Evolutionary conservation across 2,329 filamentous ascomycete species (phyloP).

Genomic region (Clarireedia homoeocarpa): DNA sequence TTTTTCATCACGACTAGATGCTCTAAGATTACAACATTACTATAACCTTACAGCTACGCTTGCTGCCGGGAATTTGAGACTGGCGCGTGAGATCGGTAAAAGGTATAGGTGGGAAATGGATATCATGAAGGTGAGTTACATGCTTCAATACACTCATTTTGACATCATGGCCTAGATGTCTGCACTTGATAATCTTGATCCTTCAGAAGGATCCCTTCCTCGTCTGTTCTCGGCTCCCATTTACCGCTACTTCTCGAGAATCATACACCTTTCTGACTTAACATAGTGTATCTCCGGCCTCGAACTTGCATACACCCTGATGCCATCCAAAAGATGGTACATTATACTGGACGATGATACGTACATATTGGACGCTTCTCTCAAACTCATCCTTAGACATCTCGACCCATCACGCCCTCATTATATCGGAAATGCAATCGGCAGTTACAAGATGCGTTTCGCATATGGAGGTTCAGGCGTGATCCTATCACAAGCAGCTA

Average conservation of each 20-base stretch:
- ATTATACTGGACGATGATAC: constrained; percentile 51
- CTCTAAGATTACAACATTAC: not conserved
- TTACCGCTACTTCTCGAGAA: too few relatives aligned
- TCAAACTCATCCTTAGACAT: constrained; percentile 41
- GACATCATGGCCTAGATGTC: too few relatives aligned
- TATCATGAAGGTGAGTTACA: too few relatives aligned
- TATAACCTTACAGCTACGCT: not conserved
- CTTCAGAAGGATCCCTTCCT: too few relatives aligned
- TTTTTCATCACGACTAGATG: not conserved
- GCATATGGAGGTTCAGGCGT: constrained; percentile 50
- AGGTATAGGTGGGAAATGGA: not conserved
- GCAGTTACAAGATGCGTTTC: constrained; percentile 47
- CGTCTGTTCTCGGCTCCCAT: too few relatives aligned
- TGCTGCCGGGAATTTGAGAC: not conserved
- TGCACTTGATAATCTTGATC: too few relatives aligned
- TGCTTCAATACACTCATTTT: too few relatives aligned
- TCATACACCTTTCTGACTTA: too few relatives aligned
- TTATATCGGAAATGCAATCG: constrained; percentile 50
- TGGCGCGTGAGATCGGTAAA: not conserved
- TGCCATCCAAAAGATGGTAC: constrained; percentile 52
- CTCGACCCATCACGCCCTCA: constrained; percentile 39
- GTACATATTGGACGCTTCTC: constrained; percentile 42
- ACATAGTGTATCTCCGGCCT: constrained; percentile 38
- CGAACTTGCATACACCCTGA: constrained; percentile 41
- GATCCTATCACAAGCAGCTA: constrained; percentile 43